Percentiles rank a stretch among this genome's conserved stretches.
These are phyloP conservation scores for Phialophora macrospora DNA, from an alignment of 2,329 filamentous ascomycete genomes.

Conservation along the genomic window DNA sequence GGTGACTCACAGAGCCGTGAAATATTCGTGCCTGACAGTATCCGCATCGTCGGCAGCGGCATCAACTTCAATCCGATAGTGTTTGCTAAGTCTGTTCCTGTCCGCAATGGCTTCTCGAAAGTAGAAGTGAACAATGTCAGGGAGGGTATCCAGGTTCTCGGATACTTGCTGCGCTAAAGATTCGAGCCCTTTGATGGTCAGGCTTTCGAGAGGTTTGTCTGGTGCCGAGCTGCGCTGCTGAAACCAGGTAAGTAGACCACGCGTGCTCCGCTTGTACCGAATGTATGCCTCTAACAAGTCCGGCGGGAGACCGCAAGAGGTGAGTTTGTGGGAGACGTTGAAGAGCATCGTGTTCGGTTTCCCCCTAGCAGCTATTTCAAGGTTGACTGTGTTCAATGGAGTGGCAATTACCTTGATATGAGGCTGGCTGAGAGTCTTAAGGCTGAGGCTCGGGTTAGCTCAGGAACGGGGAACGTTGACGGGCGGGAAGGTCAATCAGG, in stretches of 20 bases:
- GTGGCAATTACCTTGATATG: neutral
- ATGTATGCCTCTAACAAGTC: constrained; percentile 40
- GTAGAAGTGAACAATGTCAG: constrained; percentile 42
- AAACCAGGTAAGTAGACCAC: constrained; percentile 42
- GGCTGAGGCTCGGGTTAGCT: neutral
- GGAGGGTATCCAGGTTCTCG: constrained; percentile 38
- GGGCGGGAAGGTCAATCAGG: no score
- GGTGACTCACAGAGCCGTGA: constrained; percentile 40
- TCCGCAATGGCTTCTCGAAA: constrained; percentile 41
- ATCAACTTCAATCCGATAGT: constrained; percentile 37
- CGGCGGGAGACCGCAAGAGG: constrained; percentile 38
- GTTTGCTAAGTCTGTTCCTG: constrained; percentile 41
- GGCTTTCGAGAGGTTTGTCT: constrained; percentile 26
- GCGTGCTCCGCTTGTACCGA: constrained; percentile 41
- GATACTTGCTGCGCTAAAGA: constrained; percentile 34
- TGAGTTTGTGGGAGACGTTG: constrained; percentile 37
- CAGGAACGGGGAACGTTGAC: neutral
- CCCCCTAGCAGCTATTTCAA: neutral
- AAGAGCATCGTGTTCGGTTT: constrained; percentile 33
- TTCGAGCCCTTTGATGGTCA: constrained; percentile 41
- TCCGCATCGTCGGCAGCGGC: constrained; percentile 32
- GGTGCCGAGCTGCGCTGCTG: constrained; percentile 37
- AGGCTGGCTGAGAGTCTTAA: neutral
- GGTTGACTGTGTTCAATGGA: neutral
- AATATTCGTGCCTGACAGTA: constrained; percentile 42